phyloP scores from a whole-genome alignment of 2,329 filamentous ascomycete species.

The Cercospora citrullina region DNA sequence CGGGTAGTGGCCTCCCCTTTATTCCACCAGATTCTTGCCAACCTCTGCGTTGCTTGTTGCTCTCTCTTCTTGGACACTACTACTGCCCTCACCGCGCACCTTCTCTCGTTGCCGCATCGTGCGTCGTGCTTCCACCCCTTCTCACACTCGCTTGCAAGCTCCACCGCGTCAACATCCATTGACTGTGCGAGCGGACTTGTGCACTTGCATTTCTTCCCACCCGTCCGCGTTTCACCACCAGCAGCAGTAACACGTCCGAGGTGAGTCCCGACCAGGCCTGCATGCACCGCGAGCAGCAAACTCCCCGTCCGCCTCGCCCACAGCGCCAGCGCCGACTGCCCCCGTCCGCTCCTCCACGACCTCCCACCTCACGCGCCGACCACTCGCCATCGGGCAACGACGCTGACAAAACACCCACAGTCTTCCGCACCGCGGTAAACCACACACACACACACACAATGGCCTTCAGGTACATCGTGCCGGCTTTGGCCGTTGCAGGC shows the following conservation, averaged over 20 bases:
- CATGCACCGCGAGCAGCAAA: neutral
- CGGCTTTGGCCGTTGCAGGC: constrained; percentile 57
- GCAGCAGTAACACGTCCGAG: constrained; percentile 21
- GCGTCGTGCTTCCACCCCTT: constrained; percentile 13
- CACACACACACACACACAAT: constrained; percentile 41
- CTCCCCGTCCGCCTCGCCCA: neutral
- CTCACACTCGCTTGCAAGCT: constrained; percentile 15
- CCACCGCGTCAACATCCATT: constrained; percentile 16
- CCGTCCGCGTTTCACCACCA: constrained; percentile 15
- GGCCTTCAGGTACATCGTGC: constrained; percentile 58
- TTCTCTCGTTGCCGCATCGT: constrained; percentile 18
- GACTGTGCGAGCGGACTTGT: constrained; percentile 9
- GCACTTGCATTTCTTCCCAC: constrained; percentile 16
- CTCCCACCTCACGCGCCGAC: constrained; percentile 8
- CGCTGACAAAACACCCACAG: constrained; percentile 24
- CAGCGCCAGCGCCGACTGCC: neutral
- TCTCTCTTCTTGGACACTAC: constrained; percentile 4
- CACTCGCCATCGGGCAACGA: constrained; percentile 7
- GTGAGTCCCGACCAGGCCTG: constrained; percentile 12
- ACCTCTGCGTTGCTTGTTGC: constrained; percentile 9
- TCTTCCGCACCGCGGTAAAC: constrained; percentile 24
- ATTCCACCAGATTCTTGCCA: constrained; percentile 13
- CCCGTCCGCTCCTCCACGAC: neutral
- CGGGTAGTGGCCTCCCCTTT: constrained; percentile 17
- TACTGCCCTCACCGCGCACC: constrained; percentile 11